Evolutionary conservation across 2,329 filamentous ascomycete species (phyloP).

Genomic region (Hirsutella rhossiliensis): DNA sequence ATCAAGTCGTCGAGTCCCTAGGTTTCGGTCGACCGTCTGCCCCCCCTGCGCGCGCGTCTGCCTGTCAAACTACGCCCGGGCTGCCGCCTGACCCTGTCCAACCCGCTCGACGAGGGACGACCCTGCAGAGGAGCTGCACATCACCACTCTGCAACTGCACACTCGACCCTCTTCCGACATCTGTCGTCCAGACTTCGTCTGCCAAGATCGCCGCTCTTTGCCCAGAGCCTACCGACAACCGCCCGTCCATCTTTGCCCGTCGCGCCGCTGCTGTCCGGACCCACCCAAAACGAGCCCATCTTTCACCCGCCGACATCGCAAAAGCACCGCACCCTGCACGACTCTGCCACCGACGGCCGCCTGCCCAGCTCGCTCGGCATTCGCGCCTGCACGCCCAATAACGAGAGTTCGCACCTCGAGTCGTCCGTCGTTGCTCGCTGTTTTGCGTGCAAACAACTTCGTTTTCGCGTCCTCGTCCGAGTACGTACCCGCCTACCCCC

Average conservation of each 20-base stretch:
- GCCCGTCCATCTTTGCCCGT: no score
- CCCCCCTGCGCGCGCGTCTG: slow-evolving; percentile 1
- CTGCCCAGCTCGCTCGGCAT: background rate
- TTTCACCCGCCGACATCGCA: background rate
- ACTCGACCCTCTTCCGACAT: background rate
- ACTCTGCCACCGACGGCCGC: no score
- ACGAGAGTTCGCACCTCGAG: no score
- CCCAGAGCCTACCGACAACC: no score
- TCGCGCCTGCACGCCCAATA: background rate
- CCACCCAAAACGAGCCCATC: background rate
- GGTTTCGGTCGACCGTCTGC: background rate
- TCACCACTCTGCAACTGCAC: background rate
- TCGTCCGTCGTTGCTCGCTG: no score
- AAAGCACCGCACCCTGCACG: background rate
- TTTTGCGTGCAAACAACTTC: no score
- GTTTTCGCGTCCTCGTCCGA: no score
- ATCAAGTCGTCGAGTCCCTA: background rate
- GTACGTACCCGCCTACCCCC: no score
- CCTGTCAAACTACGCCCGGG: slow-evolving; percentile 1
- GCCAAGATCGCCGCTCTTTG: no score
- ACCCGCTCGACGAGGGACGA: slow-evolving; percentile 2
- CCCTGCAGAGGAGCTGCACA: slow-evolving; percentile 4
- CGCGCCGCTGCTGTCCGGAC: no score
- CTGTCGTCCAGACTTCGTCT: background rate
- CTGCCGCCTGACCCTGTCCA: slow-evolving; percentile 2